These are phyloP conservation scores for Speleostelium caveatum DNA, from an alignment of 78 protist genomes.

Conservation along the genomic window DNA sequence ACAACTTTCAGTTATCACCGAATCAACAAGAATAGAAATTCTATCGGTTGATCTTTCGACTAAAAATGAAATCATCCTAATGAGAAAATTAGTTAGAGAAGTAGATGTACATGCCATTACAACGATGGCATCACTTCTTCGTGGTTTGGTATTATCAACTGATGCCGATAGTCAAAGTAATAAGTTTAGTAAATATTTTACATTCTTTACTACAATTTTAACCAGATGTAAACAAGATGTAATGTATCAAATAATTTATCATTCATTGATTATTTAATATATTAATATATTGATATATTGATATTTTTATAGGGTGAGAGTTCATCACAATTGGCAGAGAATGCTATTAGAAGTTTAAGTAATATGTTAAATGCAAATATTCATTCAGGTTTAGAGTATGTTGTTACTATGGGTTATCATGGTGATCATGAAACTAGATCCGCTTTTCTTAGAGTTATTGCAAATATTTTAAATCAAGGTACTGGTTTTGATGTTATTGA, in stretches of 20 bases:
- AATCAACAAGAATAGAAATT: slow-evolving; percentile 4
- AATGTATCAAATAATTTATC: not conserved
- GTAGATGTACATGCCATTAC: slow-evolving; percentile 69
- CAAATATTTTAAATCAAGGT: slow-evolving; percentile 83
- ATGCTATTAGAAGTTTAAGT: slow-evolving; percentile 48
- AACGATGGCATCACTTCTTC: slow-evolving; percentile 50
- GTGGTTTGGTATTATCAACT: slow-evolving; percentile 55
- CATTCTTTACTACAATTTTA: slow-evolving; percentile 71
- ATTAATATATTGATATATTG: too few relatives aligned
- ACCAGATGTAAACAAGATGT: slow-evolving; percentile 73
- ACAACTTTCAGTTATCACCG: slow-evolving; percentile 12
- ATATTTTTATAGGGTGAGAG: slow-evolving; percentile 7
- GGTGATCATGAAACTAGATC: slow-evolving; percentile 77
- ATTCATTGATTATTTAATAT: not conserved
- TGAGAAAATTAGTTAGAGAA: slow-evolving; percentile 29
- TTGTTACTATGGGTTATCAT: slow-evolving; percentile 81
- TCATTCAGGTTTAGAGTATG: slow-evolving; percentile 59
- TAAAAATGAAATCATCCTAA: slow-evolving; percentile 24
- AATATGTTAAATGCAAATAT: slow-evolving; percentile 83
- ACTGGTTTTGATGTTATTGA: slow-evolving; percentile 67
- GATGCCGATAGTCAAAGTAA: slow-evolving; percentile 32
- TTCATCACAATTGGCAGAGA: slow-evolving; percentile 58
- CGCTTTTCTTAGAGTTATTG: slow-evolving; percentile 82
- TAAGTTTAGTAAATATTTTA: slow-evolving; percentile 77
- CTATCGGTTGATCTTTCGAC: not conserved